Evolutionary conservation across 352 stramenopile genomes (phyloP), one percentile per base, ranked within the genome.

Genomic region (Globisporangium nunn): DNA sequence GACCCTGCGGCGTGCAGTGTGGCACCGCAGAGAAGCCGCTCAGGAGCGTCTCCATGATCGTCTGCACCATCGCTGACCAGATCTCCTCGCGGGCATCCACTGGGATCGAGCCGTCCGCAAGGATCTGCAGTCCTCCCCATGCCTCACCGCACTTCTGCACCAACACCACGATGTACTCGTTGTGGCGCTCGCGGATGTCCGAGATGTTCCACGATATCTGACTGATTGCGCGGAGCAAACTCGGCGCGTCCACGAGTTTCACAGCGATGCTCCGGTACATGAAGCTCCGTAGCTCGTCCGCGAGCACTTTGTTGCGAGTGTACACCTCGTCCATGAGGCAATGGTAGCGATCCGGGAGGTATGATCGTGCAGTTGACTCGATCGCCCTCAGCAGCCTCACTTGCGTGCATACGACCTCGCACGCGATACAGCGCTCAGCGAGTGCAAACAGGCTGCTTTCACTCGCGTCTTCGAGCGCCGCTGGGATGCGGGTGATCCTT

Each of bases 1-100:
- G 78, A 3, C 96, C 96, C 71, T 99, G 96, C 2, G 90, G 95
- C 5, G 90, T 98, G 64, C 95, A 98, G 56, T 81, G 88, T 28
- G 71, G 17, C 12, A 98, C 75, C n/a, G 76, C 78, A 0, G 89
- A 84, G 62, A 98, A 98, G 1, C 88, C 93, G 33, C 95, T 84
- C 12, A 99, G 62, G 29, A 99, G 68, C 31, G 87, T 74, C 64
- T 96, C 83, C 70, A 97, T 87, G n/a, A 90, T 80, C 6, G 71
- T 72, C 44, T 96, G 84, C 50, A 96, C 78, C 57, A 96, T 80
- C 18, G 75, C 66, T 1, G 68, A 63, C 89, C 89, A 97, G 40
- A 95, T 79, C 58, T 85, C 70, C 40, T 93, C 78, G 6, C 83
- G 70, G 5, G 83, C 77, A 14, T 77, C 72, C 6, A 88, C 69